Conservation (phyloP, 306 rosid species). For the Crotalaria pallida region DNA sequence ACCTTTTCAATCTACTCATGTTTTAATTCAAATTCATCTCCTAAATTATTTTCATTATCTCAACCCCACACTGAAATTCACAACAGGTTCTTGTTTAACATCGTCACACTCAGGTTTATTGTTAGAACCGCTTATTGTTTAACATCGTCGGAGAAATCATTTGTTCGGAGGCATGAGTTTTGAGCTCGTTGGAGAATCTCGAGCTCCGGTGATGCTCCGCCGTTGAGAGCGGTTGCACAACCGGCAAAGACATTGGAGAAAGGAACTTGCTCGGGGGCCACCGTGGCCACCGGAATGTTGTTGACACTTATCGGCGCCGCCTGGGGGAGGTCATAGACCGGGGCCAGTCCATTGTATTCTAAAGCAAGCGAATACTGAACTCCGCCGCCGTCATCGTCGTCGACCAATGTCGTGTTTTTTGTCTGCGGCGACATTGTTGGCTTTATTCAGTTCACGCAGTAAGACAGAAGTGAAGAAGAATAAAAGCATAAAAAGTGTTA, state of each 20-base stretch:
- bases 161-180: constrained; percentile 31
- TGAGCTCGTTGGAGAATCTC: constrained; percentile 58
- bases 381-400: constrained; percentile 20
- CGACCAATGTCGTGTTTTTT: constrained; percentile 30
- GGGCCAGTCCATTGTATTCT: constrained; percentile 72
- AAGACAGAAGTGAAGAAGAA: constrained; percentile 25
- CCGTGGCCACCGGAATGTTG: constrained; percentile 60
- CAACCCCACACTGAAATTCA: constrained; percentile 40
- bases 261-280: constrained; percentile 42
- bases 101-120: constrained; percentile 32
- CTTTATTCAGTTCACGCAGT: constrained; percentile 20
- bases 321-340: constrained; percentile 59
- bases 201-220: constrained; percentile 30
- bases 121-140: constrained; percentile 34
- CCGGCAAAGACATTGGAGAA: constrained; percentile 57
- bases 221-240: constrained; percentile 63
- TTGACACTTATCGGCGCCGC: constrained; percentile 71
- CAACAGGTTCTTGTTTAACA: constrained; percentile 34
- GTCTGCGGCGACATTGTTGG: constrained; percentile 50
- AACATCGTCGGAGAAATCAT: constrained; percentile 66
- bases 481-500: constrained; percentile 26
- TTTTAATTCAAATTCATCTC: constrained; percentile 39
- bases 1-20: constrained; percentile 37
- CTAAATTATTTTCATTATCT: constrained; percentile 47
- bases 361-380: constrained; percentile 61